Conservation (phyloP, 202 grass and related monocot species). For the Dendrocalamus latiflorus region DNA sequence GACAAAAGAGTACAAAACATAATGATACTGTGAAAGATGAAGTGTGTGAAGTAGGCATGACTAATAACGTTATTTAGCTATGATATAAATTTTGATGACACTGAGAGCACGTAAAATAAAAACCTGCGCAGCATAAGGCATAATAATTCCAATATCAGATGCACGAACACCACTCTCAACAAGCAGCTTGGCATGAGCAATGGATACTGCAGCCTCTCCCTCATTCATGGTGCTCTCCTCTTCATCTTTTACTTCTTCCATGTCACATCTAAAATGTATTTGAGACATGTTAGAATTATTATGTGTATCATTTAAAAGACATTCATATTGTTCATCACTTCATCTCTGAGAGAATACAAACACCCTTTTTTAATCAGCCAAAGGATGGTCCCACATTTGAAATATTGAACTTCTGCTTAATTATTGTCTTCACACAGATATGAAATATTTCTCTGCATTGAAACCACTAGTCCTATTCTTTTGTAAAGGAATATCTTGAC, state of each 20-base stretch:
- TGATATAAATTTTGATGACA: slow-evolving; percentile 6
- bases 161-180: slow-evolving; percentile 77
- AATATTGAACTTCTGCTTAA: slow-evolving; percentile 1
- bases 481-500: not conserved
- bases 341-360: not conserved
- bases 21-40: not conserved
- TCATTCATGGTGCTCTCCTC: slow-evolving; percentile 94
- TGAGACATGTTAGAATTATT: slow-evolving; percentile 15
- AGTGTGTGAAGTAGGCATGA: not conserved
- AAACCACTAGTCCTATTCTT: not conserved
- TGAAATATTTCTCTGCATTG: not conserved
- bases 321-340: slow-evolving; percentile 8
- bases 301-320: not conserved
- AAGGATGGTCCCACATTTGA: not conserved
- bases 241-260: slow-evolving; percentile 99
- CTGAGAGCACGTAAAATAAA: slow-evolving; percentile 3
- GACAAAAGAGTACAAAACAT: not conserved
- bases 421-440: slow-evolving; percentile 11
- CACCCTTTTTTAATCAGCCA: not conserved
- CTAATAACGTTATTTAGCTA: not conserved
- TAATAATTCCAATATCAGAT: slow-evolving; percentile 96
- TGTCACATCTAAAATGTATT: slow-evolving; percentile 68
- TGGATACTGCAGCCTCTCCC: slow-evolving; percentile 80
- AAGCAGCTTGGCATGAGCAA: slow-evolving; percentile 84
- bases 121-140: slow-evolving; percentile 94